A percentile compares a stretch with the other conserved stretches of the same genome.
Evolutionary conservation across 2,329 filamentous ascomycete genomes (phyloP).

Genomic region (Pseudocercospora ulei): DNA sequence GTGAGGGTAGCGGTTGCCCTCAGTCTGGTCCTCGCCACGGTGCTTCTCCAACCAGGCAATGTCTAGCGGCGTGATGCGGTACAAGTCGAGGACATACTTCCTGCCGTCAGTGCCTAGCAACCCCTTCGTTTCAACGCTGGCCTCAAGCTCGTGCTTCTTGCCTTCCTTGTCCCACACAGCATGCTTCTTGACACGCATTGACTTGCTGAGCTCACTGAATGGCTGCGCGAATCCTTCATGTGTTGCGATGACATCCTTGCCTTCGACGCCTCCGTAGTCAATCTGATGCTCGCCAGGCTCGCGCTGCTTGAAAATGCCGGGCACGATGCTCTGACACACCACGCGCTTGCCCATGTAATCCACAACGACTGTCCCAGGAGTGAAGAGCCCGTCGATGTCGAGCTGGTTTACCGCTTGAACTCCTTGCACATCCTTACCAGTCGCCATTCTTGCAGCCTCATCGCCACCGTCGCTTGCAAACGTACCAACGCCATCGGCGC

Average conservation of each 20-base stretch:
- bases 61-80: slow-evolving; percentile 86
- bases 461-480: slow-evolving; percentile 95
- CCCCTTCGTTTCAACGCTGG: slow-evolving; percentile 95
- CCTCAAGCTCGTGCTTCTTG: slow-evolving; percentile 81
- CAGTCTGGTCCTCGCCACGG: slow-evolving; percentile 45
- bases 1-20: slow-evolving; percentile 65
- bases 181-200: slow-evolving; percentile 85
- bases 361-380: slow-evolving; percentile 87
- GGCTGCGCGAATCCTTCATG: slow-evolving; percentile 74
- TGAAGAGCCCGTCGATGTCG: slow-evolving; percentile 89
- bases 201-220: slow-evolving; percentile 84
- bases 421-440: slow-evolving; percentile 90
- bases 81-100: slow-evolving; percentile 95
- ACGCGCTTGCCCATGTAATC: slow-evolving; percentile 96
- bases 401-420: slow-evolving; percentile 94
- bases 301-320: slow-evolving; percentile 96
- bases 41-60: slow-evolving; percentile 80
- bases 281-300: slow-evolving; percentile 98
- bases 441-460: slow-evolving; percentile 88
- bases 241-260: slow-evolving; percentile 86
- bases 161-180: slow-evolving; percentile 96
- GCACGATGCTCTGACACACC: slow-evolving; percentile 94
- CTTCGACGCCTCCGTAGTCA: slow-evolving; percentile 95
- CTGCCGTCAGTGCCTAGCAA: slow-evolving; percentile 92
- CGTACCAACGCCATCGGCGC: slow-evolving; percentile 91